phyloP scores from a whole-genome alignment of 192 early-diverging fungal genomes.

The Backusella tarrabulga region DNA sequence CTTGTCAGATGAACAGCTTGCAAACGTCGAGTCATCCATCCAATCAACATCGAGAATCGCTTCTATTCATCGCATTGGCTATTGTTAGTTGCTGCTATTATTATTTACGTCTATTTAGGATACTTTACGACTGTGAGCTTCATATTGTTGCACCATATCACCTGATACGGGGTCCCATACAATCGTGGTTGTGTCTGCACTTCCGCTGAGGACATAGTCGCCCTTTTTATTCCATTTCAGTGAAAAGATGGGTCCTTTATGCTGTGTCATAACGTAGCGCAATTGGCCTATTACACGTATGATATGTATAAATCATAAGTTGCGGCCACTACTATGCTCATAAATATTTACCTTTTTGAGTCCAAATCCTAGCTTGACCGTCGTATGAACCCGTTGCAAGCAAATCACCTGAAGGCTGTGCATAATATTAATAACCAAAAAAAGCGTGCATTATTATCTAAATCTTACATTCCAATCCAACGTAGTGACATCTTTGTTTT shows the following conservation, averaged over 20 bases:
- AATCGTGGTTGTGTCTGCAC: conserved; percentile 75
- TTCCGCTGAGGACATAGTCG: conserved; percentile 68
- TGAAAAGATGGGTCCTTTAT: conserved; percentile 79
- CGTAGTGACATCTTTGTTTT: conserved; percentile 76
- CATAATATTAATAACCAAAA: not conserved
- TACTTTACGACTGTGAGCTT: conserved; percentile 57
- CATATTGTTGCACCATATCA: conserved; percentile 69
- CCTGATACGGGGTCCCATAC: conserved; percentile 85
- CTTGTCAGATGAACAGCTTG: conserved; percentile 82
- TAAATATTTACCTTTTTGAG: conserved; percentile 43
- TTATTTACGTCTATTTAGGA: not conserved
- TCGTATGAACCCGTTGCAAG: conserved; percentile 86
- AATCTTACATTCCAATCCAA: conserved; percentile 80
- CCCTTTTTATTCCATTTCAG: conserved; percentile 87
- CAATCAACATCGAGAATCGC: conserved; percentile 89
- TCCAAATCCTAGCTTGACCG: conserved; percentile 86
- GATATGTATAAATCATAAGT: not conserved
- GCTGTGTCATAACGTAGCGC: conserved; percentile 58
- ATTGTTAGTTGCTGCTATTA: not conserved
- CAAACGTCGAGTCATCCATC: conserved; percentile 90
- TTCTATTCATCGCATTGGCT: conserved; percentile 14
- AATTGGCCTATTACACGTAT: conserved; percentile 50
- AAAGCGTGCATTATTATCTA: no score
- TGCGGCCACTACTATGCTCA: not conserved
- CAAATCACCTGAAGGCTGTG: conserved; percentile 68